Conservation (phyloP, 106 monocot genomes). For the Hemerocallis citrina region DNA sequence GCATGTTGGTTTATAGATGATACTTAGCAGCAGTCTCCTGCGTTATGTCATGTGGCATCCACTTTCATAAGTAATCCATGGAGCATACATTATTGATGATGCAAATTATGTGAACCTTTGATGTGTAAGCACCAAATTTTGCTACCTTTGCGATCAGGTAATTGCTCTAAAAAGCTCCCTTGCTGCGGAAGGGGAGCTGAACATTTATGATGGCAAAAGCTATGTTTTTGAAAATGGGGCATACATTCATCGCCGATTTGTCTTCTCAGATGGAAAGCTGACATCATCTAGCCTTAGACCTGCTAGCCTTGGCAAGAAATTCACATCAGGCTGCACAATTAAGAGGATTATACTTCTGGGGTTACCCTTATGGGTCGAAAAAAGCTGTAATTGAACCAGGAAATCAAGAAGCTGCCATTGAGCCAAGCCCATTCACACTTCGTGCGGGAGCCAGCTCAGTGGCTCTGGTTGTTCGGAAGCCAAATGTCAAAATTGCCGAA, state of each 20-base stretch:
- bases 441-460: constrained; percentile 35
- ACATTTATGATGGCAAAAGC: constrained; percentile 91
- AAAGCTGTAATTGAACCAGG: constrained; percentile 63
- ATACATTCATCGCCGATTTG: constrained; percentile 83
- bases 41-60: neutral
- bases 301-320: constrained; percentile 27
- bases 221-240: constrained; percentile 76
- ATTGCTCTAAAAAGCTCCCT: constrained; percentile 76
- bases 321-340: constrained; percentile 47
- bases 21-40: no score
- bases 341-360: constrained; percentile 83
- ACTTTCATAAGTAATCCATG: neutral
- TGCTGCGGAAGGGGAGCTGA: constrained; percentile 92
- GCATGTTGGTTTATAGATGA: no score
- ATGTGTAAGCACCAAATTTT: neutral
- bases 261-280: constrained; percentile 61
- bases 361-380: constrained; percentile 35
- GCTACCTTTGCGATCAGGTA: constrained; percentile 38
- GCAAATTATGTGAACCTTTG: neutral
- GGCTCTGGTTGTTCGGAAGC: constrained; percentile 69
- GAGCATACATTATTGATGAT: neutral
- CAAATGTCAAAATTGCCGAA: constrained; percentile 58
- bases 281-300: constrained; percentile 35
- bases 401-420: constrained; percentile 54
- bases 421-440: constrained; percentile 70